Percentiles rank a stretch among this genome's conserved stretches.
Conservation (phyloP, 371 early-diverging fungal species). For the Phascolomyces articulosus region DNA sequence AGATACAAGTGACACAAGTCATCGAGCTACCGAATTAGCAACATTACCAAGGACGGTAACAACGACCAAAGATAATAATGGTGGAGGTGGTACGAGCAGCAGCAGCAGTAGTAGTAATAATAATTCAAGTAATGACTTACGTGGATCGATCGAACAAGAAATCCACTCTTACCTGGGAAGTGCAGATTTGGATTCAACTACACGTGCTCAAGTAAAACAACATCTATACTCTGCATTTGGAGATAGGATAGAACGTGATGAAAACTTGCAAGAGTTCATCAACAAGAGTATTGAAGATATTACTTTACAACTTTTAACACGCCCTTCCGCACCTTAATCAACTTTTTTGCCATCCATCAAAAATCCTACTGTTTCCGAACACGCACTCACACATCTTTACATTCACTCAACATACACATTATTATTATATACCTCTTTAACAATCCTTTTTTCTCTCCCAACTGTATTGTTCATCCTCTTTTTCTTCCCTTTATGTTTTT, state of each 20-base stretch:
- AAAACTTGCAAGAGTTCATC: conserved; percentile 19
- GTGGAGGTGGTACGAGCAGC: background rate
- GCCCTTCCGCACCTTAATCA: conserved; percentile 3
- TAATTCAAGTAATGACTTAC: background rate
- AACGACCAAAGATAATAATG: background rate
- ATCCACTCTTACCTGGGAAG: conserved; percentile 27
- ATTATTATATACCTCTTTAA: background rate
- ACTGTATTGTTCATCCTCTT: background rate
- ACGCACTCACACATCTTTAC: background rate
- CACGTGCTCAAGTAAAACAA: conserved; percentile 39
- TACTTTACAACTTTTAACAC: conserved; percentile 23
- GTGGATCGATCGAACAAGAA: conserved; percentile 16
- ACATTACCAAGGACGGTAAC: background rate
- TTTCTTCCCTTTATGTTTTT: background rate
- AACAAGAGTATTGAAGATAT: conserved; percentile 30
- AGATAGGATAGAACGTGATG: conserved; percentile 17
- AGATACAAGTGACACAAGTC: background rate
- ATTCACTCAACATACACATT: background rate
- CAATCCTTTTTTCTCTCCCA: background rate
- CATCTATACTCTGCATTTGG: conserved; percentile 32
- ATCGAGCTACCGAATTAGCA: background rate
- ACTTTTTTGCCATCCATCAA: too few species aligned
- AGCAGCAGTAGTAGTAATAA: background rate
- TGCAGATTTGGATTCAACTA: conserved; percentile 36
- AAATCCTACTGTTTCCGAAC: too few species aligned